A percentile compares a stretch with the other conserved stretches of the same genome.
phyloP scores from a whole-genome alignment of 2,329 filamentous ascomycete species.

The Nemania bipapillata region DNA sequence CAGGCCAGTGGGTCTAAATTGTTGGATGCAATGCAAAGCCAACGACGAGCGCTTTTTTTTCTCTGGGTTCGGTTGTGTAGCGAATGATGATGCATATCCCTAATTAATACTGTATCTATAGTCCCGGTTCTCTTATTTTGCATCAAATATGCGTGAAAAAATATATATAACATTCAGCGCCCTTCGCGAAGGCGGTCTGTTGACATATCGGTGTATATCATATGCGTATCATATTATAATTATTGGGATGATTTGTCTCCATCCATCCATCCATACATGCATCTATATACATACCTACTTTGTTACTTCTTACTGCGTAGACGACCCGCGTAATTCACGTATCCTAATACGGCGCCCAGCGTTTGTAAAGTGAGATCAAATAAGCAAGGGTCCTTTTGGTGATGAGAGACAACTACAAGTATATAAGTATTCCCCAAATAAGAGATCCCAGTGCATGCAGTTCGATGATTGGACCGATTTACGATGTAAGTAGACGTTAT shows the following conservation, averaged over 20 bases:
- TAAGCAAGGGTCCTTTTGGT: constrained; percentile 14
- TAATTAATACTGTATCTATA: too few species aligned
- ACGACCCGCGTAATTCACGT: neutral
- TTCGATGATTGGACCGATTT: neutral
- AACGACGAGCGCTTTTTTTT: neutral
- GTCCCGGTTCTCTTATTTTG: neutral
- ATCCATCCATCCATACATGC: too few species aligned
- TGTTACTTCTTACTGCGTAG: too few species aligned
- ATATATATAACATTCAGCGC: neutral
- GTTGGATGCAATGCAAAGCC: neutral
- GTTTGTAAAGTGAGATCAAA: constrained; percentile 14
- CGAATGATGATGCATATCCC: neutral
- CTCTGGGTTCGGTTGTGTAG: neutral
- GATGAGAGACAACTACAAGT: neutral
- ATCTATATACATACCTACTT: too few species aligned
- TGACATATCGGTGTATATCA: constrained; percentile 2
- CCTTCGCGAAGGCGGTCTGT: constrained; percentile 10
- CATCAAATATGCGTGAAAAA: neutral
- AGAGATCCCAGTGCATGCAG: constrained; percentile 1
- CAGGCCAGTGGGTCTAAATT: neutral
- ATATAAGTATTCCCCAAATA: constrained; percentile 3
- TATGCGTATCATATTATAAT: neutral
- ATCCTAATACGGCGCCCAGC: neutral
- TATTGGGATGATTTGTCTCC: neutral
- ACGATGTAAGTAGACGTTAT: neutral